Evolutionary conservation across 345 rosid species (phyloP).

Genomic region (Eucalyptus marginata): DNA sequence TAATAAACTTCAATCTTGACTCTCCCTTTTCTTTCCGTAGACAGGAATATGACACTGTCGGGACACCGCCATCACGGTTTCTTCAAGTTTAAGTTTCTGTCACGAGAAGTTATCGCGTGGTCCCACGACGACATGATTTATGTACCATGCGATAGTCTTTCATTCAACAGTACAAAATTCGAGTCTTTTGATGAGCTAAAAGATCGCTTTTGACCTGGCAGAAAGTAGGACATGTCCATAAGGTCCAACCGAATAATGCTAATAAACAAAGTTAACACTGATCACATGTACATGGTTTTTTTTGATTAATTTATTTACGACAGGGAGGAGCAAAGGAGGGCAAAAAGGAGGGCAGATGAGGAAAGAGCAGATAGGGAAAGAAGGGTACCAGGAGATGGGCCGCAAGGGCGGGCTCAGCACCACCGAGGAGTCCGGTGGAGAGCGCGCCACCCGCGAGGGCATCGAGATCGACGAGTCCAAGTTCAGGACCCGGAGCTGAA

Average conservation of each 20-base stretch:
- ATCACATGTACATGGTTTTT: background rate
- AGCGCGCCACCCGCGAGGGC: conserved; percentile 52
- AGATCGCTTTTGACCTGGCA: background rate
- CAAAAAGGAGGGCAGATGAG: conserved; percentile 17
- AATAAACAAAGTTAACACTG: background rate
- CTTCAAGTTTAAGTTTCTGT: background rate
- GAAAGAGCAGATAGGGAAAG: conserved; percentile 56
- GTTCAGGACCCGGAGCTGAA: conserved; percentile 10
- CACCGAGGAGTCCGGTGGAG: conserved; percentile 43
- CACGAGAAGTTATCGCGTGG: background rate
- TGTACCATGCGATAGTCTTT: background rate
- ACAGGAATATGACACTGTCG: background rate
- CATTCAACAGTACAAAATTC: background rate
- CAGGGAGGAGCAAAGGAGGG: conserved; percentile 42
- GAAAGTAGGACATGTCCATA: background rate
- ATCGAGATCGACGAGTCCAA: conserved; percentile 60
- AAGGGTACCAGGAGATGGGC: conserved; percentile 73
- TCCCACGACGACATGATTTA: background rate
- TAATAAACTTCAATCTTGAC: background rate
- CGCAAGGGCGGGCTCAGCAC: conserved; percentile 60
- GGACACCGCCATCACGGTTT: background rate
- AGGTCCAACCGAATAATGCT: background rate
- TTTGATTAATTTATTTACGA: background rate
- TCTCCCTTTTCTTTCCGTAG: background rate
- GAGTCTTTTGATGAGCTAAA: background rate